phyloP scores from a whole-genome alignment of 306 rosid genomes.

The Potentilla sterilis region DNA sequence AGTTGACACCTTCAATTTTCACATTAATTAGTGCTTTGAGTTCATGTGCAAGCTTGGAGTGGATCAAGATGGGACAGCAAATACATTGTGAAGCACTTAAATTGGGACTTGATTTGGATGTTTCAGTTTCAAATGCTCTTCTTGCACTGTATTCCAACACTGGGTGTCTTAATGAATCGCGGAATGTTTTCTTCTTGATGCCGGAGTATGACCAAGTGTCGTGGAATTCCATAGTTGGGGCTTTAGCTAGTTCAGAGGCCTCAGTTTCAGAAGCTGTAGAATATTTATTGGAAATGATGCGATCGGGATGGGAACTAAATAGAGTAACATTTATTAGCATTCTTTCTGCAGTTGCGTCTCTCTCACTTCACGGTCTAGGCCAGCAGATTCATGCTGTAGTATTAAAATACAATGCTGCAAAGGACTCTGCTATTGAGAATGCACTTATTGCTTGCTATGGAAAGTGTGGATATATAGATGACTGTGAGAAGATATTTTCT shows the following conservation, averaged over 20 bases:
- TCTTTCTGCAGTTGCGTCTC: constrained; percentile 67
- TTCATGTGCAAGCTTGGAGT: constrained; percentile 77
- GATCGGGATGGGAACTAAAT: constrained; percentile 62
- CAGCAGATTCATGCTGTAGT: constrained; percentile 67
- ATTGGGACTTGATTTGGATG: constrained; percentile 81
- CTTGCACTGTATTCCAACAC: constrained; percentile 71
- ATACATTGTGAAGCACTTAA: constrained; percentile 69
- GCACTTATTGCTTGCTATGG: constrained; percentile 85
- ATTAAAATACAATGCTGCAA: constrained; percentile 46
- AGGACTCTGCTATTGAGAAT: constrained; percentile 67
- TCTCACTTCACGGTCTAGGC: constrained; percentile 49
- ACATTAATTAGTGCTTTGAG: constrained; percentile 85
- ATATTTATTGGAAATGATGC: constrained; percentile 73
- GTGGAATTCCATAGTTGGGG: constrained; percentile 84
- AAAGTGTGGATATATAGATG: constrained; percentile 56
- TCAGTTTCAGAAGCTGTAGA: constrained; percentile 51
- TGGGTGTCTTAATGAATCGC: constrained; percentile 50
- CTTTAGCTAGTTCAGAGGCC: constrained; percentile 56
- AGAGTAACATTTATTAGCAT: constrained; percentile 73
- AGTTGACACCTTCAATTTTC: constrained; percentile 68
- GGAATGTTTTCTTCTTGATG: constrained; percentile 68
- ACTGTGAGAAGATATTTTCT: constrained; percentile 67
- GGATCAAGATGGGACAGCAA: constrained; percentile 67
- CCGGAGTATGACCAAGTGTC: constrained; percentile 75
- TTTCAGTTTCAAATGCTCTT: constrained; percentile 88